Base-by-base conservation (phyloP, 1,284 basidiomycete genomes). In the Lentinula novae-zelandiae region DNA sequence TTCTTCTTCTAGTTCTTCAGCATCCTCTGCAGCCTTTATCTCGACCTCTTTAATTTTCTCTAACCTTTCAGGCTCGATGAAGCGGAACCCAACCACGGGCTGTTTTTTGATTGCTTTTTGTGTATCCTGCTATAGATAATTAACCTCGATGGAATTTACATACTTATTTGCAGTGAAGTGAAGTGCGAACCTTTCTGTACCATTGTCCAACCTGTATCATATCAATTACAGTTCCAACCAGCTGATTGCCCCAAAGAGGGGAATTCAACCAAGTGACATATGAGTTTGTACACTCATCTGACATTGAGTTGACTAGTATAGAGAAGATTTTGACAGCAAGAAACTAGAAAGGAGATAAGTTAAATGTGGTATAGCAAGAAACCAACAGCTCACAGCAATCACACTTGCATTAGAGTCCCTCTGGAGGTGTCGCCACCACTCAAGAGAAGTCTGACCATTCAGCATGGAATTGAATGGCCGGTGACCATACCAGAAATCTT, bases 201-300 rank as follows among this genome's bases (percentile, higher is more conserved):
- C 64, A 71, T 56, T 69, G 69, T 31, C 66, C 63, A 22, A 71
- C 60, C 52, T 72, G 68, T 22, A 70, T 71, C 70, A 74, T 72
- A 36, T 69, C 60, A 3, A 72, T 62, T 9, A 76, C 60, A 1
- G 68, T 72, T 27, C 55, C 55, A 7, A 66, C 59, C 15, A 67
- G 60, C 55, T 75, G 71, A 33, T 64, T 63, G 7, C 64, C 66
- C 10, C 70, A 69, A 34, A 70, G 40, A 9, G 68, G 60, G 31
- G 68, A 67, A 57, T 76, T 75, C 33, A 74, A 63, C 70, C 74
- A 74, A 2, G 72, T 75, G 52, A 78, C 71, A 2, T 65, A 71
- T 6, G 75, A 77, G 17, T 67, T 69, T n/a, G 76, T 77, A 4
- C 71, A 67, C 61, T 77, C 74, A 55, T 77, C 73, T 6, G 72